These are phyloP conservation scores for Aureococcus anophagefferens DNA, from an alignment of 108 stramenopile species.

Conservation along the genomic window DNA sequence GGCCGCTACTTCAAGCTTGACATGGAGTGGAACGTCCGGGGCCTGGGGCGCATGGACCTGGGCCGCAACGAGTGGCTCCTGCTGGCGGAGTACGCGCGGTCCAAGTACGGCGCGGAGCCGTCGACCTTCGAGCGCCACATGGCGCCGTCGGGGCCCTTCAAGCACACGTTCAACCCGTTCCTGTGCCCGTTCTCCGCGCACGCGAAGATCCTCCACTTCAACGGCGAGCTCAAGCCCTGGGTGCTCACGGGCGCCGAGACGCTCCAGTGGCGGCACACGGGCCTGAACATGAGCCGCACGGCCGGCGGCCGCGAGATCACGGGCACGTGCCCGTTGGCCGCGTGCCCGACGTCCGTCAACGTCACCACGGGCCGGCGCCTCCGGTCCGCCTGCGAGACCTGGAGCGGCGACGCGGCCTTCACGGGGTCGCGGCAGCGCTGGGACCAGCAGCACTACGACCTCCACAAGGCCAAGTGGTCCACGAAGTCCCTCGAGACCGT, in stretches of 20 bases:
- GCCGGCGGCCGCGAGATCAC: background rate
- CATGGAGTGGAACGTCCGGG: background rate
- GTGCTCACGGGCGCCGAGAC: background rate
- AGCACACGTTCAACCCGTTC: background rate
- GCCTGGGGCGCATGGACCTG: background rate
- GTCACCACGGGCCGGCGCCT: background rate
- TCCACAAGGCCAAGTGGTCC: background rate
- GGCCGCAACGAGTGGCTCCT: background rate
- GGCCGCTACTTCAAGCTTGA: background rate
- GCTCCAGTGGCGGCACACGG: background rate
- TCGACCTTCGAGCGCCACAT: background rate
- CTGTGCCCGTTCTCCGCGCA: background rate
- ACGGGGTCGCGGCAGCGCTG: background rate
- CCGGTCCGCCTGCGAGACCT: background rate
- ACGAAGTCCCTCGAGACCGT: background rate
- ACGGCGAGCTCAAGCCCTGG: constrained; percentile 2
- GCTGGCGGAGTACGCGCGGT: background rate
- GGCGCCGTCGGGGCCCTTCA: background rate
- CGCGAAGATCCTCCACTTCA: background rate
- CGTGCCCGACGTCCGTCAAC: background rate
- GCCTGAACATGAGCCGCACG: background rate
- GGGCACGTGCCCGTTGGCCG: background rate
- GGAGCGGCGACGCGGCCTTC: background rate
- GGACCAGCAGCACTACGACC: background rate
- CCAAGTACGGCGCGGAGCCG: background rate